These are phyloP conservation scores for Peziza echinospora DNA, from an alignment of 495 filamentous ascomycete genomes.

Conservation along the genomic window DNA sequence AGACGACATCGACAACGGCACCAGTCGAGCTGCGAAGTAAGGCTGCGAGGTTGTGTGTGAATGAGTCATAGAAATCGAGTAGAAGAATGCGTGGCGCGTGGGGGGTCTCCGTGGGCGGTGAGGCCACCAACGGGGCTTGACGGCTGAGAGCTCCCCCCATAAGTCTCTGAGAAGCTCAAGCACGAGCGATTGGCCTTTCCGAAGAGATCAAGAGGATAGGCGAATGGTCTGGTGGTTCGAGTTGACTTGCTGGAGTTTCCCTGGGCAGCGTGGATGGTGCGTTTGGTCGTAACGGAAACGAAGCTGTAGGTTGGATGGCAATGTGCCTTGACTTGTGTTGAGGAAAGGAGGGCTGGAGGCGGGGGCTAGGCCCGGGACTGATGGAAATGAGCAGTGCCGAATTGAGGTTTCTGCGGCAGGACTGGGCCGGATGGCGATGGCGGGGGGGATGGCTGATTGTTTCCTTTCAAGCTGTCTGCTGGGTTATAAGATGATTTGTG, in stretches of 20 bases:
- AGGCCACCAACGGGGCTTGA: not conserved
- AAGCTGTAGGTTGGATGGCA: too few relatives aligned
- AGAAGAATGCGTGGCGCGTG: conserved; percentile 42
- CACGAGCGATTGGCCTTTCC: not conserved
- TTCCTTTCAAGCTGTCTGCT: too few relatives aligned
- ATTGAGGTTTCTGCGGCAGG: too few relatives aligned
- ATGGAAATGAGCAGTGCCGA: too few relatives aligned
- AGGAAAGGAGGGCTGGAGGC: too few relatives aligned
- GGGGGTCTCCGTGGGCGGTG: conserved; percentile 4
- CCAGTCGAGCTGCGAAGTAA: conserved; percentile 44
- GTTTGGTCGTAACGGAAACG: not conserved
- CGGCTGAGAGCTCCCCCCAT: not conserved
- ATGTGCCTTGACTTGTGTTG: too few relatives aligned
- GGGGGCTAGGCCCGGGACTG: too few relatives aligned
- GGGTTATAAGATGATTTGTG: too few relatives aligned
- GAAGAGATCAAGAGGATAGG: not conserved
- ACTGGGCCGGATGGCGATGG: too few relatives aligned
- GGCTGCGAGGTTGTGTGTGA: conserved; percentile 76
- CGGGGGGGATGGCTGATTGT: too few relatives aligned
- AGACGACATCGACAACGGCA: conserved; percentile 46
- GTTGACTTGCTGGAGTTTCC: not conserved
- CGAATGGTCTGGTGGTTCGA: not conserved
- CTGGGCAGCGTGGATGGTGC: not conserved
- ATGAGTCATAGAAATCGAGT: conserved; percentile 88
- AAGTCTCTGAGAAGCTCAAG: not conserved